A percentile compares a stretch with the other conserved stretches of the same genome.
Evolutionary conservation across 148 eudicot genomes (phyloP).

Genomic region (Diospyros lotus): DNA sequence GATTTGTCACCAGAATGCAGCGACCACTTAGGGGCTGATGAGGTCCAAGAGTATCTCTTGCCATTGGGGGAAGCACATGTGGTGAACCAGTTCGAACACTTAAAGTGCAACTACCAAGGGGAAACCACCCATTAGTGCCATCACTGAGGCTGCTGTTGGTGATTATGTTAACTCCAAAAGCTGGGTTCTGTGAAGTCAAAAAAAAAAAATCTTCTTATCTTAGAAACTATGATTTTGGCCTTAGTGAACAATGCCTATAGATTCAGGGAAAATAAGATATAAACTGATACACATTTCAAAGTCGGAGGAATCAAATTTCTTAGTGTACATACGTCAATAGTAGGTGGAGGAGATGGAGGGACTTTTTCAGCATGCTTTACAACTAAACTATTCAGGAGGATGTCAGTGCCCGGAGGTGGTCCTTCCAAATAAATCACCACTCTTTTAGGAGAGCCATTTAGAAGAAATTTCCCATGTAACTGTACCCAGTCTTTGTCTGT

Average conservation of each 20-base stretch:
- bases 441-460: slow-evolving; percentile 66
- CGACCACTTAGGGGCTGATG: slow-evolving; percentile 68
- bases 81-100: slow-evolving; percentile 68
- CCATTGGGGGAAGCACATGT: slow-evolving; percentile 86
- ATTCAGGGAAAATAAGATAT: too few relatives aligned
- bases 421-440: slow-evolving; percentile 83
- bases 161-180: slow-evolving; percentile 70
- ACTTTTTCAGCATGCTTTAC: slow-evolving; percentile 76
- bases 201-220: neutral
- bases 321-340: slow-evolving; percentile 53
- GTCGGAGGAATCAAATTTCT: neutral
- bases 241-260: neutral
- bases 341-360: slow-evolving; percentile 81
- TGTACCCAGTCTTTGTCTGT: slow-evolving; percentile 86
- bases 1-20: slow-evolving; percentile 64
- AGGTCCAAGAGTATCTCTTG: slow-evolving; percentile 55
- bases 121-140: slow-evolving; percentile 82
- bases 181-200: slow-evolving; percentile 35
- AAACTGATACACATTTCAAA: neutral
- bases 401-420: slow-evolving; percentile 88
- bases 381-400: slow-evolving; percentile 64
- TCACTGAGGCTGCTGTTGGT: slow-evolving; percentile 64
- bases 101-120: slow-evolving; percentile 79
- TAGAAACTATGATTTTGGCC: neutral
- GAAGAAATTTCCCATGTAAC: slow-evolving; percentile 76